phyloP scores from a whole-genome alignment of 805 yeast genomes.

The Groenewaldozyma salmanticensis region DNA sequence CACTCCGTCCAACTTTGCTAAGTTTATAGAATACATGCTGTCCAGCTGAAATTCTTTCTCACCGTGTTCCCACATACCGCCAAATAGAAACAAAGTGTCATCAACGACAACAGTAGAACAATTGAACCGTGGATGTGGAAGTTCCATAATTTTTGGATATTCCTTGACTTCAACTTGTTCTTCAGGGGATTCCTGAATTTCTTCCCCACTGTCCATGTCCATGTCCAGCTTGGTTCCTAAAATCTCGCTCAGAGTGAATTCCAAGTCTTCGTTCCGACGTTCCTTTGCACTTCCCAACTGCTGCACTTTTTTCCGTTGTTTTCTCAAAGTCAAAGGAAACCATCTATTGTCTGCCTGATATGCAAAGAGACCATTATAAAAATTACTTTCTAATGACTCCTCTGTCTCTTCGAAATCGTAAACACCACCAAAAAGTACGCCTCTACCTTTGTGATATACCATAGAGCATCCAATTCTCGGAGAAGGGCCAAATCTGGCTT shows the following conservation, averaged over 20 bases:
- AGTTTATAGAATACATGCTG: slow-evolving; percentile 75
- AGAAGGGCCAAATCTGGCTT: slow-evolving; percentile 83
- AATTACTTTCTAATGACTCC: slow-evolving; percentile 75
- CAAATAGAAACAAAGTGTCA: slow-evolving; percentile 73
- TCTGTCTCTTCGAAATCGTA: slow-evolving; percentile 93
- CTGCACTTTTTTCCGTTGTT: slow-evolving; percentile 41
- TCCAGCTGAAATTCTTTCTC: slow-evolving; percentile 81
- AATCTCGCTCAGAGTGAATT: slow-evolving; percentile 55
- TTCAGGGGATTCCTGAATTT: slow-evolving; percentile 29
- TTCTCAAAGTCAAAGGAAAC: slow-evolving; percentile 62
- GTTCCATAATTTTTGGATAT: slow-evolving; percentile 45
- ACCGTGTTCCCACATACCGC: slow-evolving; percentile 85
- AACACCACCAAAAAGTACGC: slow-evolving; percentile 91
- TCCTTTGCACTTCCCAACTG: slow-evolving; percentile 33
- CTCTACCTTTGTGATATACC: slow-evolving; percentile 84
- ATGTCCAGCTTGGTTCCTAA: slow-evolving; percentile 23
- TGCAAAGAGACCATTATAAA: slow-evolving; percentile 70
- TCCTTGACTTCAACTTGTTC: slow-evolving; percentile 26
- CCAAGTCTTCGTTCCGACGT: slow-evolving; percentile 67
- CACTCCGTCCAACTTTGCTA: slow-evolving; percentile 80
- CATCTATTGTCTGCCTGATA: slow-evolving; percentile 88
- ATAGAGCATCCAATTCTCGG: slow-evolving; percentile 93
- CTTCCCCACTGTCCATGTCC: slow-evolving; percentile 28
- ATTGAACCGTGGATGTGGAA: slow-evolving; percentile 88
- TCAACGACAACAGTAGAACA: slow-evolving; percentile 77